These are phyloP conservation scores for Lactarius quietus DNA, from an alignment of 768 basidiomycete genomes.

Conservation along the genomic window DNA sequence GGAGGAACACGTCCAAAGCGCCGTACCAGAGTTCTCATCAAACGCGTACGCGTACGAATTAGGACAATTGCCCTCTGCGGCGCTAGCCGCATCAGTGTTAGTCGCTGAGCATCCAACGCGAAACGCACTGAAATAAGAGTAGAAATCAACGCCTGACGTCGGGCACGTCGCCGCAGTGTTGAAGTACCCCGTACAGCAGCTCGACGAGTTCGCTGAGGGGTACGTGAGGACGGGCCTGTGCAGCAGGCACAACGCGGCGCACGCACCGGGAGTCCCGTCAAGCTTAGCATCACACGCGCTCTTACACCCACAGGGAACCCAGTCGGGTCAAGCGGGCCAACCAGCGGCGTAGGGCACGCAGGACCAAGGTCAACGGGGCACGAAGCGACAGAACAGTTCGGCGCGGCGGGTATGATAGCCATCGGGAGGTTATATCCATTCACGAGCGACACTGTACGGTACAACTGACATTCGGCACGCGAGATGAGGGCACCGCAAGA, in stretches of 20 bases:
- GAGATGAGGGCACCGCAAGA: no score
- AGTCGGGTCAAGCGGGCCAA: conserved; percentile 50
- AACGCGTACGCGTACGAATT: conserved; percentile 53
- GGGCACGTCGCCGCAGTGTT: conserved; percentile 38
- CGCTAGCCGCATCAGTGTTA: no score
- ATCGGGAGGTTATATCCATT: conserved; percentile 48
- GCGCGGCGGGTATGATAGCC: conserved; percentile 28
- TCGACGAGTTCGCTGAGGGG: conserved; percentile 36
- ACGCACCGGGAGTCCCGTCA: conserved; percentile 35
- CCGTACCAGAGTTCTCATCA: conserved; percentile 49
- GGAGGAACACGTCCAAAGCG: conserved; percentile 51
- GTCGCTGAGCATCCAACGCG: no score
- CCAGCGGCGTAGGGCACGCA: conserved; percentile 47
- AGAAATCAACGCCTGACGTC: conserved; percentile 30
- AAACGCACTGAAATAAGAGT: conserved; percentile 13
- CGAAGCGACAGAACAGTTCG: conserved; percentile 29
- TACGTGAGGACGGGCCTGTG: background rate
- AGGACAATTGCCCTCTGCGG: conserved; percentile 40
- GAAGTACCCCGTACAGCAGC: conserved; percentile 36
- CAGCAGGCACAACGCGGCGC: background rate
- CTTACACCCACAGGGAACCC: conserved; percentile 60
- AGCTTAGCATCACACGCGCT: conserved; percentile 50
- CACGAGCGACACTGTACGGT: conserved; percentile 53
- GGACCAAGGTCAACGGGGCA: conserved; percentile 29
- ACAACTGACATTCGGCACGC: no score